phyloP scores from a whole-genome alignment of 2,329 filamentous ascomycete species.

The Parastagonospora nodorum region DNA sequence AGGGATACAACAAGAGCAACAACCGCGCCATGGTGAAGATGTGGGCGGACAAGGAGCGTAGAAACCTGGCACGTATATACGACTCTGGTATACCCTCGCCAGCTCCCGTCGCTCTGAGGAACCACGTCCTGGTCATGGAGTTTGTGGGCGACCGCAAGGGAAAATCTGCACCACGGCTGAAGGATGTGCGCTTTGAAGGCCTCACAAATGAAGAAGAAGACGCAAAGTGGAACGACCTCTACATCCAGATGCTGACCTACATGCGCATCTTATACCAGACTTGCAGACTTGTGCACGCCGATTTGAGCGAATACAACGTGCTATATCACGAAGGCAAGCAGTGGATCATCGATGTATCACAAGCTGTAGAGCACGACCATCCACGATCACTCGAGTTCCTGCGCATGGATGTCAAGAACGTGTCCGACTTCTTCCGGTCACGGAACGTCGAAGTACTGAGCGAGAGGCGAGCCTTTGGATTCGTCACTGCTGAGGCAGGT shows the following conservation, averaged over 20 bases:
- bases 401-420: slow-evolving; percentile 98
- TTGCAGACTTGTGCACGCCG: slow-evolving; percentile 90
- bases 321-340: slow-evolving; percentile 82
- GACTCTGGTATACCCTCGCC: slow-evolving; percentile 86
- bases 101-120: slow-evolving; percentile 83
- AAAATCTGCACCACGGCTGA: slow-evolving; percentile 83
- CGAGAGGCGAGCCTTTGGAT: slow-evolving; percentile 82
- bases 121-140: slow-evolving; percentile 95
- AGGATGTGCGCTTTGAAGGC: slow-evolving; percentile 77
- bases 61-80: slow-evolving; percentile 86
- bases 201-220: slow-evolving; percentile 63
- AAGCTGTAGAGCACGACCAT: slow-evolving; percentile 96
- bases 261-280: slow-evolving; percentile 94
- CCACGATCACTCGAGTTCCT: slow-evolving; percentile 90
- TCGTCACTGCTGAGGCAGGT: slow-evolving; percentile 70
- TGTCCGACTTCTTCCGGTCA: slow-evolving; percentile 87
- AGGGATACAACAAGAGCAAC: slow-evolving; percentile 91
- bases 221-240: slow-evolving; percentile 75
- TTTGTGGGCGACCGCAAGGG: slow-evolving; percentile 89
- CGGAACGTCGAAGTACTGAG: slow-evolving; percentile 81
- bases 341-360: slow-evolving; percentile 96
- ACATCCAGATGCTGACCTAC: slow-evolving; percentile 80
- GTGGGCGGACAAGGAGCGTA: slow-evolving; percentile 98
- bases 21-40: slow-evolving; percentile 97
- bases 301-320: slow-evolving; percentile 98